These are phyloP conservation scores for Penicillium verrucosum DNA, from an alignment of 2,329 filamentous ascomycete species.

Conservation along the genomic window DNA sequence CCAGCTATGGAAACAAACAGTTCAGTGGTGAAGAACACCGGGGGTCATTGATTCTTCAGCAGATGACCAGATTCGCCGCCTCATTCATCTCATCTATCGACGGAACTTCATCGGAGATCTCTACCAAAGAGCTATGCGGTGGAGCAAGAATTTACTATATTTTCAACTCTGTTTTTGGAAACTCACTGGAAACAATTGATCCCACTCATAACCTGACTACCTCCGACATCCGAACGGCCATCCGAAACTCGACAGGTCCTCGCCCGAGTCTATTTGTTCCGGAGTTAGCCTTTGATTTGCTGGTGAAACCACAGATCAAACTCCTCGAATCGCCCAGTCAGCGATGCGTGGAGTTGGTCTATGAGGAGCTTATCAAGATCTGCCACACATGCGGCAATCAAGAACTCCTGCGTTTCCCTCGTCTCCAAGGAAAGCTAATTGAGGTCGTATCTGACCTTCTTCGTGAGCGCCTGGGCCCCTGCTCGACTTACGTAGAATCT, in stretches of 20 bases:
- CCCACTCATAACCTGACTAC: conserved; percentile 93
- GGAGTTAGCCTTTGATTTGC: conserved; percentile 92
- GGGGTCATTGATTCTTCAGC: conserved; percentile 88
- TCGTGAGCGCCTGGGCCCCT: conserved; percentile 84
- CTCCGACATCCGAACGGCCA: conserved; percentile 92
- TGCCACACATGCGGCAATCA: conserved; percentile 97
- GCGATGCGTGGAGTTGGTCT: conserved; percentile 94
- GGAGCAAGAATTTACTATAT: conserved; percentile 97
- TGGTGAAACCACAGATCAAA: conserved; percentile 98
- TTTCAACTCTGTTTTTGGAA: conserved; percentile 98
- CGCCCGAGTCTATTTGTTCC: conserved; percentile 94
- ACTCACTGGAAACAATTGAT: conserved; percentile 91
- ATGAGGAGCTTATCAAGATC: conserved; percentile 98
- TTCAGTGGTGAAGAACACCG: conserved; percentile 97
- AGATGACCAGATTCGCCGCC: conserved; percentile 97
- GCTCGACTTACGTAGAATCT: conserved; percentile 89
- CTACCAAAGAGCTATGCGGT: conserved; percentile 94
- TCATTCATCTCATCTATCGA: conserved; percentile 99
- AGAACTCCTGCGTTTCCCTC: conserved; percentile 85
- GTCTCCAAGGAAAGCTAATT: conserved; percentile 93
- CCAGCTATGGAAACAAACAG: conserved; percentile 95
- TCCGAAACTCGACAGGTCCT: conserved; percentile 95
- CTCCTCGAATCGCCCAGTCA: conserved; percentile 91
- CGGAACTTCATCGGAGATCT: conserved; percentile 97
- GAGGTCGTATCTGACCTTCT: conserved; percentile 96